These are phyloP conservation scores for Catenaria anguillulae DNA, from an alignment of 371 early-diverging fungal species.

Conservation along the genomic window DNA sequence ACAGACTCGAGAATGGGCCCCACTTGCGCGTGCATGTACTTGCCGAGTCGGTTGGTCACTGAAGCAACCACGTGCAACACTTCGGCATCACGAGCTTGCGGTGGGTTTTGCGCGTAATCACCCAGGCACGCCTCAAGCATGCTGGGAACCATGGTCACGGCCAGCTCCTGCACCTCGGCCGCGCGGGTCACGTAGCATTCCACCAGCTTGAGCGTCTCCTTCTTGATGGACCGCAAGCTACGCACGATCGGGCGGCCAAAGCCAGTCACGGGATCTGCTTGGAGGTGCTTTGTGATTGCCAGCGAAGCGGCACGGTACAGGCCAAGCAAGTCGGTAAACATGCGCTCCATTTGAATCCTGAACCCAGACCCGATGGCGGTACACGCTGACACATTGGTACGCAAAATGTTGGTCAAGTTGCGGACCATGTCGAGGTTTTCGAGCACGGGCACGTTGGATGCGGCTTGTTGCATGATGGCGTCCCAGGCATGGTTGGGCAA, in stretches of 20 bases:
- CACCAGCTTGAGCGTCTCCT: constrained; percentile 76
- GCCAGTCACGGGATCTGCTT: neutral
- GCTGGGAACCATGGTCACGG: constrained; percentile 67
- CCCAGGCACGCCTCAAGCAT: constrained; percentile 78
- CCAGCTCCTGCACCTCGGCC: constrained; percentile 59
- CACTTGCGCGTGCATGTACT: constrained; percentile 63
- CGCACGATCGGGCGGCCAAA: constrained; percentile 54
- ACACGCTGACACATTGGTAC: constrained; percentile 86
- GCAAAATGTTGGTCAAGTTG: constrained; percentile 76
- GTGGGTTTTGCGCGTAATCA: constrained; percentile 74
- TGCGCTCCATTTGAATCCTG: constrained; percentile 63
- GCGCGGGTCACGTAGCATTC: constrained; percentile 57
- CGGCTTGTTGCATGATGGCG: constrained; percentile 51
- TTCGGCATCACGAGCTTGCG: constrained; percentile 82
- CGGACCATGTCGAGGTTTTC: constrained; percentile 69
- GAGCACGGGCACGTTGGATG: constrained; percentile 49
- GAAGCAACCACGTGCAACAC: constrained; percentile 80
- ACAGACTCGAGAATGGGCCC: constrained; percentile 74
- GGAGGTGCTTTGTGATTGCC: neutral
- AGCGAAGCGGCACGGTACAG: constrained; percentile 80
- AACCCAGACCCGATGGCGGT: constrained; percentile 74
- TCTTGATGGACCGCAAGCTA: constrained; percentile 83
- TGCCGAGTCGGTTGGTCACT: constrained; percentile 69
- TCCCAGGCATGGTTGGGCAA: constrained; percentile 58
- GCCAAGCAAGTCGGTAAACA: constrained; percentile 75